phyloP scores from a whole-genome alignment of 2,329 filamentous ascomycete genomes.

The Colletotrichum cordylinicola region DNA sequence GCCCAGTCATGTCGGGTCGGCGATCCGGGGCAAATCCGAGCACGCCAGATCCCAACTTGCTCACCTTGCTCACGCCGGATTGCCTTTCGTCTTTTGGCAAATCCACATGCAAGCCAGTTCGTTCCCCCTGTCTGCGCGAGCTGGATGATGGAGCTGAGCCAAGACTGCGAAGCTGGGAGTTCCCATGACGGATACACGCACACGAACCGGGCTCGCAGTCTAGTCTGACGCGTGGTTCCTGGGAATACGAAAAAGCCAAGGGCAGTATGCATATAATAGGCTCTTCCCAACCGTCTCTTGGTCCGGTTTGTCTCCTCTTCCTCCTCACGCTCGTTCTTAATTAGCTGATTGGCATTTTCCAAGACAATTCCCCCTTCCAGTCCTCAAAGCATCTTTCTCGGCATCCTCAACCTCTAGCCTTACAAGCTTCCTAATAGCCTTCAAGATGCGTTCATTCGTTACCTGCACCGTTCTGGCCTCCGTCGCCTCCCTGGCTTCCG shows the following conservation, averaged over 20 bases:
- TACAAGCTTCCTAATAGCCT: neutral
- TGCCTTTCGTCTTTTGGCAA: neutral
- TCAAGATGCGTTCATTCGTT: slow-evolving; percentile 20
- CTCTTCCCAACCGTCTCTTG: neutral
- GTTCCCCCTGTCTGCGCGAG: neutral
- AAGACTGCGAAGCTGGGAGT: neutral
- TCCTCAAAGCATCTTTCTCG: slow-evolving; percentile 2
- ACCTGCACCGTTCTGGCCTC: slow-evolving; percentile 17
- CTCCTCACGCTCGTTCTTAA: slow-evolving; percentile 10
- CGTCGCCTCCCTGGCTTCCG: slow-evolving; percentile 8
- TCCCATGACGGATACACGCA: neutral
- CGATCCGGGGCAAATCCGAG: slow-evolving; percentile 19
- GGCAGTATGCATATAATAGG: slow-evolving; percentile 3
- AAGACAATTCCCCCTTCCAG: slow-evolving; percentile 6
- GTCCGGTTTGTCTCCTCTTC: too few species aligned
- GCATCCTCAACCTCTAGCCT: neutral
- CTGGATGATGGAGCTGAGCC: neutral
- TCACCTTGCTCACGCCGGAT: neutral
- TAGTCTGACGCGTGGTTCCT: neutral
- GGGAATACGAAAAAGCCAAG: neutral
- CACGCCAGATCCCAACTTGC: neutral
- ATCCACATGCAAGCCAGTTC: neutral
- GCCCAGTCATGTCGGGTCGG: neutral
- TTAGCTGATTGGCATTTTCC: neutral
- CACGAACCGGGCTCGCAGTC: neutral